Base-by-base conservation (phyloP, 1,284 basidiomycete genomes). In the Rhodotorula mucilaginosa region DNA sequence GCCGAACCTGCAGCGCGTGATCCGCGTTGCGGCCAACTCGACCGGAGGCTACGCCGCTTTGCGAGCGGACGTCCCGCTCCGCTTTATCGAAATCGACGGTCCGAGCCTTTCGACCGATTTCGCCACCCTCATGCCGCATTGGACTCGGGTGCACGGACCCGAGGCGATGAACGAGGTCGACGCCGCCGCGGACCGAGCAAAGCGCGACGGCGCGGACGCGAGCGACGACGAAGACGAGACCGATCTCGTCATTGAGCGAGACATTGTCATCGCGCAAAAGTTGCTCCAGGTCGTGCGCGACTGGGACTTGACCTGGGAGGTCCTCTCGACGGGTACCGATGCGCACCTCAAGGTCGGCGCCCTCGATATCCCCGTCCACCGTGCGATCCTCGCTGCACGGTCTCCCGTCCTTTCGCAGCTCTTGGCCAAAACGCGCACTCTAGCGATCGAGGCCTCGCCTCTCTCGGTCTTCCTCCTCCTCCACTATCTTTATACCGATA, bases 31-130 rank as follows among this genome's bases (percentile, higher is more conserved):
- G 61, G 89, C 91, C 5, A 98, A 93, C 78, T 90, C 88, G 71
- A 90, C 91, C 0, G 96, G 96, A 6, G 91, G 92, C 0, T 95
- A 93, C 80, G 93, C 89, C 3, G 95, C 92, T 0, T 83, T 99
- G 60, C 86, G 90, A 34, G 85, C 89, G 5, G 93, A 97, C 73
- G 89, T 88, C 60, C 81, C 82, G 44, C 87, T 90, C 0, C 83
- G 82, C 1, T 82, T 85, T 21, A 88, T 97, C 61, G 80, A 81
- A 1, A 78, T 90, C 15, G 80, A 82, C 0, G 91, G 91, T 2
- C 85, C 86, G 62, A 82, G 82, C 2, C 81, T 97, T 31, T 83
- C 86, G 8, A 85, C 90, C 63, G 92, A 95, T 79, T 76, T 97
- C 62, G 85, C 86, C 12, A 79, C 80, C 0, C 82, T 92, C 0